Evolutionary conservation across 2,329 filamentous ascomycete species (phyloP).

Genomic region (Monosporascus sp.): DNA sequence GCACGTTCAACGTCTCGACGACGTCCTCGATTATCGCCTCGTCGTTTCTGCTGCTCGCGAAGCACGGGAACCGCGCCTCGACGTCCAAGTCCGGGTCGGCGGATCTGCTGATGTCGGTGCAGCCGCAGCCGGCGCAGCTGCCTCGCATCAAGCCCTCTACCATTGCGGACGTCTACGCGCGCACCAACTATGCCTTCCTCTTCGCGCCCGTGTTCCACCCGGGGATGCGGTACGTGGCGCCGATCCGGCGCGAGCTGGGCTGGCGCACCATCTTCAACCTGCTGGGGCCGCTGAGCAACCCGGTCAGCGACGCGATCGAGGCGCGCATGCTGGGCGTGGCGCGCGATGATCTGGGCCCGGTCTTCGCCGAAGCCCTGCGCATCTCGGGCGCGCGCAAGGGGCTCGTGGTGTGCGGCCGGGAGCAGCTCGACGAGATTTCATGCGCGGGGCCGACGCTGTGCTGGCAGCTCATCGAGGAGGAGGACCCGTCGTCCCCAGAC

Average conservation of each 20-base stretch:
- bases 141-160: slow-evolving; percentile 67
- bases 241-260: slow-evolving; percentile 80
- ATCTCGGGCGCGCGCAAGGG: slow-evolving; percentile 76
- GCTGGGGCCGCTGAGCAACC: slow-evolving; percentile 86
- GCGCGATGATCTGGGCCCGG: slow-evolving; percentile 75
- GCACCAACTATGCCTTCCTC: slow-evolving; percentile 88
- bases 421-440: slow-evolving; percentile 92
- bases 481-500: slow-evolving; percentile 10
- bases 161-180: slow-evolving; percentile 66
- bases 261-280: slow-evolving; percentile 98
- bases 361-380: slow-evolving; percentile 80
- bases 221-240: slow-evolving; percentile 84
- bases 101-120: slow-evolving; percentile 76
- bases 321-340: slow-evolving; percentile 92
- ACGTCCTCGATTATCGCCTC: slow-evolving; percentile 90
- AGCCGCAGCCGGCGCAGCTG: slow-evolving; percentile 68
- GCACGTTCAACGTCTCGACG: slow-evolving; percentile 97
- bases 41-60: slow-evolving; percentile 77
- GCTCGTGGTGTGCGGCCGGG: slow-evolving; percentile 85
- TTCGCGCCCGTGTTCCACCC: slow-evolving; percentile 96
- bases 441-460: slow-evolving; percentile 85
- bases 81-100: slow-evolving; percentile 95
- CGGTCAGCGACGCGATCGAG: slow-evolving; percentile 77
- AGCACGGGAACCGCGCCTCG: slow-evolving; percentile 93
- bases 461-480: slow-evolving; percentile 65